Percentiles rank a stretch among this genome's conserved stretches.
Evolutionary conservation across 495 filamentous ascomycete species (phyloP).

Genomic region (Trichocladium antarcticum): DNA sequence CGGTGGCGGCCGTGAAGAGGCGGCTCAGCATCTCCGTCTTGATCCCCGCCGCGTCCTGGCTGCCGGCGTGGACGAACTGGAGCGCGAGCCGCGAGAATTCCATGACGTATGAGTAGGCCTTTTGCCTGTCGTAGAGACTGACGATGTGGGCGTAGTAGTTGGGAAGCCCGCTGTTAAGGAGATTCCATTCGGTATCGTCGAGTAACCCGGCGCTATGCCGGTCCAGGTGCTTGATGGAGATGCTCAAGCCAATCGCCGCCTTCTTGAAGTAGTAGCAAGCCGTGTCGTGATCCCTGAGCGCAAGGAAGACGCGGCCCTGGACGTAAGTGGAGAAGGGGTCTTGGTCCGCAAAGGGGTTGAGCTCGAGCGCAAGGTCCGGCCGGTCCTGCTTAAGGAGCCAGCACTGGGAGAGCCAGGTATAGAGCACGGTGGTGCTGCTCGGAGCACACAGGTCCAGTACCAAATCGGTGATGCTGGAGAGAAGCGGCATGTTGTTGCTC

Average conservation of each 20-base stretch:
- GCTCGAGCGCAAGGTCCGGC: conserved; percentile 63
- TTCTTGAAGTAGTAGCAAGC: conserved; percentile 72
- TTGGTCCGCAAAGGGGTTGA: conserved; percentile 54
- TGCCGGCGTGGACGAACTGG: conserved; percentile 41
- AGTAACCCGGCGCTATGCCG: conserved; percentile 50
- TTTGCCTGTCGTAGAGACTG: conserved; percentile 64
- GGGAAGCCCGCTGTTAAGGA: conserved; percentile 64
- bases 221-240: conserved; percentile 23
- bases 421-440: conserved; percentile 40
- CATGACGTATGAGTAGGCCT: conserved; percentile 63
- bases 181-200: conserved; percentile 56
- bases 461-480: conserved; percentile 41
- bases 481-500: conserved; percentile 25
- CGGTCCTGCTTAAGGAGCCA: conserved; percentile 57
- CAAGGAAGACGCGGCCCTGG: conserved; percentile 68
- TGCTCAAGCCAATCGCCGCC: conserved; percentile 66
- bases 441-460: conserved; percentile 44
- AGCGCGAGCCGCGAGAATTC: conserved; percentile 76
- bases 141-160: conserved; percentile 82
- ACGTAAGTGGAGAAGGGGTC: conserved; percentile 72
- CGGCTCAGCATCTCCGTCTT: conserved; percentile 64
- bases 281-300: conserved; percentile 55
- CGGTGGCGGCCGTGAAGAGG: conserved; percentile 68
- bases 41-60: conserved; percentile 26
- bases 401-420: conserved; percentile 50